Conservation (phyloP, 1,139 yeast genomes). For the Protomyces arabidopsidicola region DNA sequence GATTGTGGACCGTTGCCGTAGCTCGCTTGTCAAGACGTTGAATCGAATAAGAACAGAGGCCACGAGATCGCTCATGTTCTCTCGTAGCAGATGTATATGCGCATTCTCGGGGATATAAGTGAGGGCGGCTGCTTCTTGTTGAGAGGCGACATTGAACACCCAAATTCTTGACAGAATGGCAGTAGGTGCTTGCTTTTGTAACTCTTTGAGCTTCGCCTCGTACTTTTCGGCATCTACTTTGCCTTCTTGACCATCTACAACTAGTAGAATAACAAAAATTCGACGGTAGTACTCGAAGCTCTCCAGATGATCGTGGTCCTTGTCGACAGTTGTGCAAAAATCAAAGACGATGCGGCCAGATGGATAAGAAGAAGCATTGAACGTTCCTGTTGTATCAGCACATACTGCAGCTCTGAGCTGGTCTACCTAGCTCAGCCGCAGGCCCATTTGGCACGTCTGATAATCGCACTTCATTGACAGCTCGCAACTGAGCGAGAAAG, state of each 20-base stretch:
- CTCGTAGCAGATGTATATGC: not conserved
- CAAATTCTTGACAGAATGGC: not conserved
- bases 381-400: constrained; percentile 3
- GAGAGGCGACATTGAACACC: not conserved
- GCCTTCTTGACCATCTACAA: constrained; percentile 56
- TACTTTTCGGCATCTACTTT: constrained; percentile 69
- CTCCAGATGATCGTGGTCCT: constrained; percentile 60
- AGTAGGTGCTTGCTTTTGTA: not conserved
- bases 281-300: constrained; percentile 89
- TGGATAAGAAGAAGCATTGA: constrained; percentile 70
- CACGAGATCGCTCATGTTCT: constrained; percentile 5
- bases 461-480: constrained; percentile 20
- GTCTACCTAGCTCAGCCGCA: not conserved
- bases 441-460: constrained; percentile 17
- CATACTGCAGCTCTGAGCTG: not conserved
- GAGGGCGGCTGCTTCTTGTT: not conserved
- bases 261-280: constrained; percentile 61
- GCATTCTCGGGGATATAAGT: not conserved
- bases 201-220: not conserved
- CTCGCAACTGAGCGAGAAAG: not conserved
- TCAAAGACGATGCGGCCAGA: constrained; percentile 65
- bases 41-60: constrained; percentile 59
- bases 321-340: constrained; percentile 51
- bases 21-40: constrained; percentile 46
- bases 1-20: constrained; percentile 32